Conservation (phyloP, 2,329 filamentous ascomycete species). For the Metarhizium robertsii region DNA sequence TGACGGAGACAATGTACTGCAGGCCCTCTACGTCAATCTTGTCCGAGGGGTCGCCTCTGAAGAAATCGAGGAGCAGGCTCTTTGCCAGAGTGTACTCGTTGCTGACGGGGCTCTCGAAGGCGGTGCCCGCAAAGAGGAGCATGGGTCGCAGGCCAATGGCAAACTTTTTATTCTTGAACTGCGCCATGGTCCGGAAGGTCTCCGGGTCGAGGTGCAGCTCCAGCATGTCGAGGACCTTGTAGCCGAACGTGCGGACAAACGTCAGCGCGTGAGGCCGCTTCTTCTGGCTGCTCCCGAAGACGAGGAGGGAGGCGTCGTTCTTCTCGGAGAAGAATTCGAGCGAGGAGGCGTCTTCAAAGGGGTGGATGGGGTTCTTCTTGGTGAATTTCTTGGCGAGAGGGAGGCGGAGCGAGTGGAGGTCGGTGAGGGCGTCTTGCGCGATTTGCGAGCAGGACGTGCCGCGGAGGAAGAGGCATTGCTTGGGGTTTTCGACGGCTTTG, state of each 20-base stretch:
- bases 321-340: constrained; percentile 95
- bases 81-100: constrained; percentile 81
- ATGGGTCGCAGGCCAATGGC: constrained; percentile 80
- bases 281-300: constrained; percentile 81
- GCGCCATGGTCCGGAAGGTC: constrained; percentile 57
- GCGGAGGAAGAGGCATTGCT: constrained; percentile 80
- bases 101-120: constrained; percentile 73
- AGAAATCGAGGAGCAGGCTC: constrained; percentile 81
- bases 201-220: constrained; percentile 77
- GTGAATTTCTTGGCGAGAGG: constrained; percentile 83
- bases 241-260: constrained; percentile 70
- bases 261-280: constrained; percentile 92
- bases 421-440: constrained; percentile 72
- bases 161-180: constrained; percentile 69
- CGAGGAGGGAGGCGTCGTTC: constrained; percentile 81
- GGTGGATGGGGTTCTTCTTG: constrained; percentile 94
- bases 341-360: constrained; percentile 81
- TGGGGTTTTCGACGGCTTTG: constrained; percentile 81
- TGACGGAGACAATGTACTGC: constrained; percentile 80
- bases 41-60: constrained; percentile 64
- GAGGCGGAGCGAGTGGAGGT: constrained; percentile 76
- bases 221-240: constrained; percentile 89
- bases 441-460: constrained; percentile 79
- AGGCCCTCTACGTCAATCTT: constrained; percentile 92
- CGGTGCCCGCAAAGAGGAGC: constrained; percentile 80